These are phyloP conservation scores for Tolypocladium nubicola DNA, from an alignment of 2,329 filamentous ascomycete species.

Conservation along the genomic window DNA sequence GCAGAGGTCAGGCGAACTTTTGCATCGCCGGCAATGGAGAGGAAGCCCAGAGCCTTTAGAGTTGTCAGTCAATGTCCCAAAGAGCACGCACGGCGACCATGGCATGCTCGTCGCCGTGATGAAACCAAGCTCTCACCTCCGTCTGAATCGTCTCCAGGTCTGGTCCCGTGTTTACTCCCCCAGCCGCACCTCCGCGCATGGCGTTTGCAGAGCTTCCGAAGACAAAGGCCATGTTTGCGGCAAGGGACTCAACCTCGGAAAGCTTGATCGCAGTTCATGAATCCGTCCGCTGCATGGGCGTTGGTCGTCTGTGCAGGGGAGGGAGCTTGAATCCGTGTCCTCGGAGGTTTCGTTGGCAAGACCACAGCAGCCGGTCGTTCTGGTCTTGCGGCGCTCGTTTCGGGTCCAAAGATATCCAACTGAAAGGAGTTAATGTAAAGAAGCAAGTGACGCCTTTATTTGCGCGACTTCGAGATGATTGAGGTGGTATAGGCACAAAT, in stretches of 20 bases:
- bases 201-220: constrained; percentile 39
- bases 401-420: neutral
- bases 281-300: neutral
- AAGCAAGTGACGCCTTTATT: neutral
- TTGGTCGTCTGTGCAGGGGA: neutral
- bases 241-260: constrained; percentile 21
- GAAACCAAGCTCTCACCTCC: constrained; percentile 46
- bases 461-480: neutral
- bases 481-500: neutral
- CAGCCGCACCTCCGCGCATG: constrained; percentile 28
- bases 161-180: constrained; percentile 36
- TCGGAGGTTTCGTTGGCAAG: neutral
- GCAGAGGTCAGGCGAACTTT: constrained; percentile 71
- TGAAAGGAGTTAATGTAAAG: neutral
- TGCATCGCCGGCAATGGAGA: constrained; percentile 65
- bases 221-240: constrained; percentile 52
- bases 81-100: neutral
- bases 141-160: constrained; percentile 72
- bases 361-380: neutral
- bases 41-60: constrained; percentile 65
- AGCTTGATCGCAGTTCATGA: constrained; percentile 15
- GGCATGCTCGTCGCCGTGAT: neutral
- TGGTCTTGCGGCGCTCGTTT: neutral
- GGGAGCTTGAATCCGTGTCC: neutral
- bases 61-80: neutral